phyloP scores from a whole-genome alignment of 352 stramenopile genomes.

The Discostella stelligera region DNA sequence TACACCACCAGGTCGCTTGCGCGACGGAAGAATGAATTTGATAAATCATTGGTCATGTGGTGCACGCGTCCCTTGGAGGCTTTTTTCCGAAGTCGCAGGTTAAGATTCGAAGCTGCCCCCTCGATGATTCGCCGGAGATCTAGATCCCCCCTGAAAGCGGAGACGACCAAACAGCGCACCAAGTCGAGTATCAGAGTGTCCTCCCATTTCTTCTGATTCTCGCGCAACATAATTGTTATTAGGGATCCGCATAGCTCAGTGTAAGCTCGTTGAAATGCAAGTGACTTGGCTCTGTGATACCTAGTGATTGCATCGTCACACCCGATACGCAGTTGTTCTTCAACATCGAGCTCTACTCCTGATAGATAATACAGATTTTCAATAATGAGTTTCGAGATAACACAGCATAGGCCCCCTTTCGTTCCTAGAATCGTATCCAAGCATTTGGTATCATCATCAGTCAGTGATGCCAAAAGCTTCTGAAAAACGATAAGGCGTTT shows the following conservation, averaged over 20 bases:
- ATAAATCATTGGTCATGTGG: conserved; percentile 23
- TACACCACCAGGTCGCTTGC: conserved; percentile 26
- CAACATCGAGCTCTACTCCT: conserved; percentile 29
- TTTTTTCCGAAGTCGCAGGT: conserved; percentile 29
- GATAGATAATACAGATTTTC: conserved; percentile 46
- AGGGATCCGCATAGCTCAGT: conserved; percentile 27
- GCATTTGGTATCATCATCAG: conserved; percentile 10
- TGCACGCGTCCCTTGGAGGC: conserved; percentile 13
- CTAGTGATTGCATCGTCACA: conserved; percentile 20
- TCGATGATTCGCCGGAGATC: conserved; percentile 34
- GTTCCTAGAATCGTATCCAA: conserved; percentile 13
- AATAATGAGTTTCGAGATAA: conserved; percentile 21
- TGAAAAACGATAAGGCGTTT: conserved; percentile 37
- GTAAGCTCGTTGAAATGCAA: conserved; percentile 40
- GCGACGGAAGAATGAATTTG: conserved; percentile 13
- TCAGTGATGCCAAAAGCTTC: conserved; percentile 16
- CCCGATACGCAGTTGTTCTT: conserved; percentile 27
- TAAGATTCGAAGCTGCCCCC: conserved; percentile 10
- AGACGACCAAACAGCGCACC: conserved; percentile 17
- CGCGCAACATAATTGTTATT: conserved; percentile 23
- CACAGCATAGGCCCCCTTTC: background rate
- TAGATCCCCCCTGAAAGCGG: conserved; percentile 13
- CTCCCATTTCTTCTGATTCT: conserved; percentile 11
- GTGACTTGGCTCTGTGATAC: conserved; percentile 31
- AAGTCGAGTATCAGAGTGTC: conserved; percentile 6